Percentiles rank a stretch among this genome's conserved stretches.
phyloP scores from a whole-genome alignment of 257 asterid species.

The Eustoma russellianum region DNA sequence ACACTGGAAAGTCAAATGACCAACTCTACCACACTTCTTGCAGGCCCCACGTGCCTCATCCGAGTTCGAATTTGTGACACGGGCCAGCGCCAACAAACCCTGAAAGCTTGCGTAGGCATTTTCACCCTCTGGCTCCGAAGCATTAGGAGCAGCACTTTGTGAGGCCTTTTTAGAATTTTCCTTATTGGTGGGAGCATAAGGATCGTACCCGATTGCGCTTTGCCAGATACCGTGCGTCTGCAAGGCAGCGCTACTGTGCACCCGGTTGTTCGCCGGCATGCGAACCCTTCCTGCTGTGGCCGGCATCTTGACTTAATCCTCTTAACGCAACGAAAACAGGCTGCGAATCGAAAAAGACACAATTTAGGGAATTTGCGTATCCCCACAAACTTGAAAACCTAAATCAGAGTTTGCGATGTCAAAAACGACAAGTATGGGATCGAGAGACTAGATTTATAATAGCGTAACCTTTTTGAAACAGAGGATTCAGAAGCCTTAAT shows the following conservation, averaged over 20 bases:
- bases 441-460: too few relatives aligned
- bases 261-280: conserved; percentile 99
- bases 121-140: conserved; percentile 60
- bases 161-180: conserved; percentile 46
- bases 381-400: too few relatives aligned
- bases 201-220: conserved; percentile 96
- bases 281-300: conserved; percentile 99
- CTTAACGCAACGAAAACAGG: too few relatives aligned
- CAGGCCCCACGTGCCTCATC: conserved; percentile 92
- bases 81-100: conserved; percentile 86
- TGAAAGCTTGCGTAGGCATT: conserved; percentile 83
- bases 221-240: conserved; percentile 99
- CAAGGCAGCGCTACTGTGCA: conserved; percentile 96
- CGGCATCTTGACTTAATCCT: conserved; percentile 47
- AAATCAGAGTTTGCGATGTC: too few relatives aligned
- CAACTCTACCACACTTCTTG: conserved; percentile 87
- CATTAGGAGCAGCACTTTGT: not conserved
- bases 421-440: too few relatives aligned
- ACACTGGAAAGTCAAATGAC: conserved; percentile 88
- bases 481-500: too few relatives aligned
- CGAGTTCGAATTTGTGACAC: conserved; percentile 69
- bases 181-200: conserved; percentile 73
- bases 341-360: too few relatives aligned
- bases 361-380: too few relatives aligned
- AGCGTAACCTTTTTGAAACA: too few relatives aligned